These are phyloP conservation scores for Colletotrichum salicis DNA, from an alignment of 2,329 filamentous ascomycete genomes.

Conservation along the genomic window DNA sequence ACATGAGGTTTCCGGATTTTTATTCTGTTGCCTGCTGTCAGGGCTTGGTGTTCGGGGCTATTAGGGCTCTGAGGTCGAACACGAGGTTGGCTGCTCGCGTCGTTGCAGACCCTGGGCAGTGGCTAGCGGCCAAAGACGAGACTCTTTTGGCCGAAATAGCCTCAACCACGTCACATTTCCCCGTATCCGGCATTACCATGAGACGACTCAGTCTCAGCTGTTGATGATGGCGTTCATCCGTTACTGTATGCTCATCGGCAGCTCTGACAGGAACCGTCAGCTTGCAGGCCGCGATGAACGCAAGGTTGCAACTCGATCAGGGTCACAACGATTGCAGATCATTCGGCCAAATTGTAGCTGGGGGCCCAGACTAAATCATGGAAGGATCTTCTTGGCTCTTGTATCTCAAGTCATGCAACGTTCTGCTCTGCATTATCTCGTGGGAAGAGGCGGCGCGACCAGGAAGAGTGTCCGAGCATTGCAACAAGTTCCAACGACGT, in stretches of 20 bases:
- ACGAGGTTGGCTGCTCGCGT: conserved; percentile 25
- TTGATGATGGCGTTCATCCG: neutral
- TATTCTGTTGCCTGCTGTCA: conserved; percentile 25
- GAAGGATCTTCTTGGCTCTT: neutral
- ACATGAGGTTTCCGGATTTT: conserved; percentile 14
- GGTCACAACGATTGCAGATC: neutral
- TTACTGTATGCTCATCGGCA: conserved; percentile 13
- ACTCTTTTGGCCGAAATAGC: conserved; percentile 20
- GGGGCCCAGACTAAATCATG: neutral
- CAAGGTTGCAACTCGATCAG: neutral
- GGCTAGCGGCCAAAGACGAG: conserved; percentile 16
- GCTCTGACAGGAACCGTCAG: neutral
- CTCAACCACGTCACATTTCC: conserved; percentile 26
- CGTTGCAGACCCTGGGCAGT: conserved; percentile 8
- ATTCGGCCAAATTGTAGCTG: neutral
- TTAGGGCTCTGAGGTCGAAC: conserved; percentile 14
- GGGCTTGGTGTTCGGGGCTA: neutral
- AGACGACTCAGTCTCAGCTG: conserved; percentile 10
- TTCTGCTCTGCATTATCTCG: neutral
- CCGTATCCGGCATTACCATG: conserved; percentile 11
- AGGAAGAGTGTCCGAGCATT: neutral
- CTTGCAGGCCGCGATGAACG: neutral
- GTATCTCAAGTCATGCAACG: neutral
- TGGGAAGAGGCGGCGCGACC: neutral
- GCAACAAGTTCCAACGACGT: neutral